Percentiles rank a stretch among this genome's conserved stretches.
Evolutionary conservation across 1,284 basidiomycete genomes (phyloP).

Genomic region (Leccinum cinnamomeum): DNA sequence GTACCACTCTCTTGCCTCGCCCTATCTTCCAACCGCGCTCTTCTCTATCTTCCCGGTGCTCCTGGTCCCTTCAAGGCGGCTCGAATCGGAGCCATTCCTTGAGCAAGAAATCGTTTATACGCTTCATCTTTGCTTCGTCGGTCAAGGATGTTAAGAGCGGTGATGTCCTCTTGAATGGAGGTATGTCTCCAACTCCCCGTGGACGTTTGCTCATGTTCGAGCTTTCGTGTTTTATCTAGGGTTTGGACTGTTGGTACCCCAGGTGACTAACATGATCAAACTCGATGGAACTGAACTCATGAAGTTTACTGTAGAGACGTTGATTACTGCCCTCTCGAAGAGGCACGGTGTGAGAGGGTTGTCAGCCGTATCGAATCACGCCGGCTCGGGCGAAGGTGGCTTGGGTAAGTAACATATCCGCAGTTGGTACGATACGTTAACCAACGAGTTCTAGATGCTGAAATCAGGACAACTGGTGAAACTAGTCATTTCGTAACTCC

Average conservation of each 20-base stretch:
- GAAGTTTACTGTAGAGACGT: constrained; percentile 57
- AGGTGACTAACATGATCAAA: constrained; percentile 40
- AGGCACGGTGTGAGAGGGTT: constrained; percentile 69
- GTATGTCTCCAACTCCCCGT: constrained; percentile 44
- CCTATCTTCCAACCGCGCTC: too few species aligned
- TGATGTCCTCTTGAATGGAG: constrained; percentile 74
- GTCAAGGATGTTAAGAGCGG: constrained; percentile 80
- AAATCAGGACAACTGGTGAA: constrained; percentile 76
- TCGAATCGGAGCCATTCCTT: too few species aligned
- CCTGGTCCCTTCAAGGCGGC: too few species aligned
- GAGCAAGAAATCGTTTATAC: too few species aligned
- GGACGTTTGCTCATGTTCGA: constrained; percentile 1
- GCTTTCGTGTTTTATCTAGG: constrained; percentile 42
- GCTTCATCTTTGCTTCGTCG: constrained; percentile 26
- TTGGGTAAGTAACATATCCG: constrained; percentile 53
- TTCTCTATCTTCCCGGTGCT: too few species aligned
- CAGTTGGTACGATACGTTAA: not conserved
- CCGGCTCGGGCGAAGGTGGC: constrained; percentile 74
- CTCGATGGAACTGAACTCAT: not conserved
- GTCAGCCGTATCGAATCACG: constrained; percentile 87
- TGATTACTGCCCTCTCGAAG: constrained; percentile 74
- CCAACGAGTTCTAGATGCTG: constrained; percentile 47
- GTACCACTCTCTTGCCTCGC: too few species aligned
- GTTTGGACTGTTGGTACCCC: constrained; percentile 71
- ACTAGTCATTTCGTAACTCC: constrained; percentile 87